A percentile compares a stretch with the other conserved stretches of the same genome.
Conservation (phyloP, 805 yeast species). For the Kluyveromyces aestuarii region DNA sequence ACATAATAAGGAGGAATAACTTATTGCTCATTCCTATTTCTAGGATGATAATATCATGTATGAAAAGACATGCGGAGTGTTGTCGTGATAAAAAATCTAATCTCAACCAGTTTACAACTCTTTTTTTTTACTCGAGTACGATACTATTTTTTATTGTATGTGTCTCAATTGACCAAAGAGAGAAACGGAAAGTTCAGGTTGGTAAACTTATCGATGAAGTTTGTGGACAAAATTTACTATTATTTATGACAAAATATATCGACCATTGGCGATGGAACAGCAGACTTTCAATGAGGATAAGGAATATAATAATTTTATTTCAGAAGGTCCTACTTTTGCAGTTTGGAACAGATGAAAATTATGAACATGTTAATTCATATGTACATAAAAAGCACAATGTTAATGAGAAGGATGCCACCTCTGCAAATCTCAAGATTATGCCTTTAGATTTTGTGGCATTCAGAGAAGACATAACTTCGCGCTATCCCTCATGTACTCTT, state of each 20-base stretch:
- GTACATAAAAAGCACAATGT: constrained; percentile 34
- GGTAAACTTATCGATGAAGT: constrained; percentile 7
- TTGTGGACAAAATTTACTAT: constrained; percentile 30
- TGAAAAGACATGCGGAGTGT: constrained; percentile 14
- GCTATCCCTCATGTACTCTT: constrained; percentile 64
- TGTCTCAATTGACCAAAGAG: constrained; percentile 16
- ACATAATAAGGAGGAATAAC: constrained; percentile 16
- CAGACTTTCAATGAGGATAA: constrained; percentile 35
- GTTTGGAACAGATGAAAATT: constrained; percentile 47
- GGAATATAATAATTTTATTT: constrained; percentile 46
- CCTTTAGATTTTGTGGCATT: constrained; percentile 82
- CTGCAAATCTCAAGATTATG: constrained; percentile 43
- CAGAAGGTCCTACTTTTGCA: constrained; percentile 48
- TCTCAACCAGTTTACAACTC: constrained; percentile 12
- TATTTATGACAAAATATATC: constrained; percentile 38
- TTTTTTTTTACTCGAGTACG: constrained; percentile 20
- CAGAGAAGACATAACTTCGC: constrained; percentile 59
- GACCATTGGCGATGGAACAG: constrained; percentile 62
- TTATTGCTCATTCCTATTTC: constrained; percentile 10
- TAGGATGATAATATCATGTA: constrained; percentile 8
- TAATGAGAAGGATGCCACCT: constrained; percentile 16
- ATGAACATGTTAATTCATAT: constrained; percentile 38
- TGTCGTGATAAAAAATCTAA: constrained; percentile 19
- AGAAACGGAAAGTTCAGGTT: constrained; percentile 4
- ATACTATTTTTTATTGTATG: constrained; percentile 16